Evolutionary conservation across 331 rosid species (phyloP).

Genomic region (Acacia concinna): DNA sequence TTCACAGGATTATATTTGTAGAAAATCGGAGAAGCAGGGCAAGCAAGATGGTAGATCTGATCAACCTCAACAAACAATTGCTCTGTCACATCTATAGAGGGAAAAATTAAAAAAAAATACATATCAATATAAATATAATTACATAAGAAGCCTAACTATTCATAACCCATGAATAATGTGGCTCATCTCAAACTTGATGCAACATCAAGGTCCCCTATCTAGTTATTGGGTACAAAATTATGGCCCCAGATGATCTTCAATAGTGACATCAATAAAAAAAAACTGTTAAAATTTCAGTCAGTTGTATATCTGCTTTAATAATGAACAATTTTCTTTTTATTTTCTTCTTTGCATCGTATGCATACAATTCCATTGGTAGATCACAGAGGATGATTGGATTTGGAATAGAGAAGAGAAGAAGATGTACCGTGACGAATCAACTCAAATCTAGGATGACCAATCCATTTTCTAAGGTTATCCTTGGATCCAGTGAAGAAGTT

Average conservation of each 20-base stretch:
- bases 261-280: neutral
- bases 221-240: neutral
- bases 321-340: neutral
- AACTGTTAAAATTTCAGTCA: neutral
- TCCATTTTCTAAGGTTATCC: slow-evolving; percentile 71
- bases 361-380: neutral
- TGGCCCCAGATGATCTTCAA: neutral
- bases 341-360: neutral
- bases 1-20: slow-evolving; percentile 74
- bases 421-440: slow-evolving; percentile 68
- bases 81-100: slow-evolving; percentile 55
- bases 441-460: slow-evolving; percentile 77
- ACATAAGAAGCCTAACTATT: neutral
- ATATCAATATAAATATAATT: neutral
- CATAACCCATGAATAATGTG: neutral
- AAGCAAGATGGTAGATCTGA: slow-evolving; percentile 75
- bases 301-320: neutral
- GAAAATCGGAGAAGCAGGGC: slow-evolving; percentile 80
- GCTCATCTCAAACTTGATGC: neutral
- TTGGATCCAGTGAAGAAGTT: slow-evolving; percentile 78
- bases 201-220: neutral
- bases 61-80: slow-evolving; percentile 67
- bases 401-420: neutral
- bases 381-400: neutral
- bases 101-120: neutral